These are phyloP conservation scores for Dothideomycetidae sp. DNA, from an alignment of 2,329 filamentous ascomycete genomes.

Conservation along the genomic window DNA sequence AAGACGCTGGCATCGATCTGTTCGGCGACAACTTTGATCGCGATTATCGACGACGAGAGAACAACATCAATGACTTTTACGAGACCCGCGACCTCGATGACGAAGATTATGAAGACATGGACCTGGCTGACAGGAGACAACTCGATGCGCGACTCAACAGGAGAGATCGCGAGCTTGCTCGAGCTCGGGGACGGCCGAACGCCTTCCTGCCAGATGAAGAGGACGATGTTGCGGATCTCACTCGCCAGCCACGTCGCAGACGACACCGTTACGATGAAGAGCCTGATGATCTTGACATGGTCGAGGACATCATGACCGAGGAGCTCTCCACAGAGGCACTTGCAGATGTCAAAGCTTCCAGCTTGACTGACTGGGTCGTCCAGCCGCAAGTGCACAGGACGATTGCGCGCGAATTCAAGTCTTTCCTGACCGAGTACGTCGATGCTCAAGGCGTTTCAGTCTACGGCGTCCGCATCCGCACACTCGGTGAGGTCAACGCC, in stretches of 20 bases:
- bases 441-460: conserved; percentile 82
- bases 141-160: conserved; percentile 61
- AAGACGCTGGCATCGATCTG: conserved; percentile 54
- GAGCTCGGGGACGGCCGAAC: conserved; percentile 51
- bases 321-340: conserved; percentile 85
- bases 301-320: conserved; percentile 86
- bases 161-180: conserved; percentile 57
- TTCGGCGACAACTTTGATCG: conserved; percentile 57
- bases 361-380: conserved; percentile 88
- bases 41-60: conserved; percentile 41
- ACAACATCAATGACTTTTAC: conserved; percentile 45
- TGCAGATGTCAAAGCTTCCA: conserved; percentile 83
- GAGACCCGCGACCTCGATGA: conserved; percentile 62
- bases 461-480: conserved; percentile 86
- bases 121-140: conserved; percentile 49
- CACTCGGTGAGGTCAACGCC: conserved; percentile 91
- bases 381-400: conserved; percentile 80
- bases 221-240: conserved; percentile 70
- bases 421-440: conserved; percentile 90
- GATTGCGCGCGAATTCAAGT: conserved; percentile 92
- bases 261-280: conserved; percentile 92
- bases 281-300: conserved; percentile 75
- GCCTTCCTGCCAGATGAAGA: conserved; percentile 71
- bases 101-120: conserved; percentile 56
- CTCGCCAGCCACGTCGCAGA: conserved; percentile 68